These are phyloP conservation scores for Choricystis sp. DNA, from an alignment of 139 green algal species.

Conservation along the genomic window DNA sequence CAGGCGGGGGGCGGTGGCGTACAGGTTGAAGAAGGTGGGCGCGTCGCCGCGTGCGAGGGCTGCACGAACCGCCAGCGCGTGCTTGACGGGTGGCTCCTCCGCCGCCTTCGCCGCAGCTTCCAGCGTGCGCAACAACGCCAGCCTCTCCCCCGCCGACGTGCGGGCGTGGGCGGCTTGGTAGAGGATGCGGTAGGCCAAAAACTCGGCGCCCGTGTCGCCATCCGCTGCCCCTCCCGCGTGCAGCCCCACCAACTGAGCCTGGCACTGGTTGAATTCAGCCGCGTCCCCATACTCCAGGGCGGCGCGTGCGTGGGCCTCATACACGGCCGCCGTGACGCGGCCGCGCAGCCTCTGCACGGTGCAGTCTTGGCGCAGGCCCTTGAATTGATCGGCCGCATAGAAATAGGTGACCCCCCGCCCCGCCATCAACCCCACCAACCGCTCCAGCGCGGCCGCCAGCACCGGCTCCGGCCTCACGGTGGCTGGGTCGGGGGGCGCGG, in stretches of 20 bases:
- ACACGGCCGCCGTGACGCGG: slow-evolving; percentile 47
- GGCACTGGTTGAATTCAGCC: slow-evolving; percentile 83
- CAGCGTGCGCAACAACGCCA: slow-evolving; percentile 41
- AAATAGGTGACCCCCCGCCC: slow-evolving; percentile 36
- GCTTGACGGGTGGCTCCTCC: slow-evolving; percentile 21
- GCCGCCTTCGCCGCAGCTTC: slow-evolving; percentile 12
- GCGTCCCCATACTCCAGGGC: slow-evolving; percentile 73
- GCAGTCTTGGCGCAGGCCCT: slow-evolving; percentile 14
- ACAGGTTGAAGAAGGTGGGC: slow-evolving; percentile 52
- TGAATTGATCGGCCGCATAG: slow-evolving; percentile 74
- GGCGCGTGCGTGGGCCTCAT: slow-evolving; percentile 62
- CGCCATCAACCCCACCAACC: slow-evolving; percentile 31
- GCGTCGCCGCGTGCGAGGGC: slow-evolving; percentile 22
- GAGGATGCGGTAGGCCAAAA: slow-evolving; percentile 44
- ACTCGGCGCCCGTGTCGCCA: slow-evolving; percentile 16
- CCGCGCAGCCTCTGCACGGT: slow-evolving; percentile 36
- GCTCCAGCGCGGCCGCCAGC: slow-evolving; percentile 31
- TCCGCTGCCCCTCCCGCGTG: background rate
- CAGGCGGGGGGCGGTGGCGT: slow-evolving; percentile 38
- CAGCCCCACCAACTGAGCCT: slow-evolving; percentile 46
- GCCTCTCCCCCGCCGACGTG: slow-evolving; percentile 18
- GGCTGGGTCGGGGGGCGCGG: slow-evolving; percentile 37
- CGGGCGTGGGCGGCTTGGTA: slow-evolving; percentile 43
- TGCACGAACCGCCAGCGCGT: slow-evolving; percentile 36
- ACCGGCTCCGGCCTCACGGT: slow-evolving; percentile 54